These are phyloP conservation scores for Saussurea involucrata DNA, from an alignment of 129 eudicot species.

Conservation along the genomic window DNA sequence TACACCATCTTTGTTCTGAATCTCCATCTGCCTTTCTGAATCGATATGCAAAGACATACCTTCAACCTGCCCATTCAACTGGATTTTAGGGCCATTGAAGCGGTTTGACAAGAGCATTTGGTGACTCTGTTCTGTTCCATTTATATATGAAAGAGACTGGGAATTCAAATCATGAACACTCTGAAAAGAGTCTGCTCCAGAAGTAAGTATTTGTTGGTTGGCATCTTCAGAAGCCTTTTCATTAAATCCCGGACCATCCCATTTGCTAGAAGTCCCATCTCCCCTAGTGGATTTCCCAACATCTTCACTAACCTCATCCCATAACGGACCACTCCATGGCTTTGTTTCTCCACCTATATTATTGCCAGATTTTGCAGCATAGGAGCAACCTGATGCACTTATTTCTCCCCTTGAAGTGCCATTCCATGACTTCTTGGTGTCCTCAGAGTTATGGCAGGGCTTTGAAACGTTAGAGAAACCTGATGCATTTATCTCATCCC, in stretches of 20 bases:
- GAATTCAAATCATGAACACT: conserved; percentile 9
- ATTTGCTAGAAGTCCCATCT: conserved; percentile 10
- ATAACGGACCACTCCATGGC: conserved; percentile 26
- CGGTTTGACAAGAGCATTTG: neutral
- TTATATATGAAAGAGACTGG: conserved; percentile 17
- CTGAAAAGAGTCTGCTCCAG: conserved; percentile 25
- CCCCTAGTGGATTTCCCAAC: conserved; percentile 3
- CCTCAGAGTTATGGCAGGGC: neutral
- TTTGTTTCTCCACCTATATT: neutral
- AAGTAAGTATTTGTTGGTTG: conserved; percentile 8
- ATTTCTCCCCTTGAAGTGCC: neutral
- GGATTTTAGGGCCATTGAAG: conserved; percentile 19
- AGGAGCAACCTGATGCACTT: neutral
- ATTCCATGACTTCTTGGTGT: conserved; percentile 11
- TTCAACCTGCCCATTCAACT: conserved; percentile 31
- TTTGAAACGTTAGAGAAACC: conserved; percentile 9
- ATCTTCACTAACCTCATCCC: conserved; percentile 30
- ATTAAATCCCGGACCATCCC: conserved; percentile 15
- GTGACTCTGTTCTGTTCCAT: conserved; percentile 16
- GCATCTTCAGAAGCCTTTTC: conserved; percentile 13
- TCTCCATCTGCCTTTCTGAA: conserved; percentile 10
- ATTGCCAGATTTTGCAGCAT: conserved; percentile 14
- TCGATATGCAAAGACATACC: neutral
- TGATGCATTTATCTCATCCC: conserved; percentile 14
- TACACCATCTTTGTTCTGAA: conserved; percentile 16